Evolutionary conservation across 805 yeast genomes (phyloP).

Genomic region (Saccharomycopsis sp.): DNA sequence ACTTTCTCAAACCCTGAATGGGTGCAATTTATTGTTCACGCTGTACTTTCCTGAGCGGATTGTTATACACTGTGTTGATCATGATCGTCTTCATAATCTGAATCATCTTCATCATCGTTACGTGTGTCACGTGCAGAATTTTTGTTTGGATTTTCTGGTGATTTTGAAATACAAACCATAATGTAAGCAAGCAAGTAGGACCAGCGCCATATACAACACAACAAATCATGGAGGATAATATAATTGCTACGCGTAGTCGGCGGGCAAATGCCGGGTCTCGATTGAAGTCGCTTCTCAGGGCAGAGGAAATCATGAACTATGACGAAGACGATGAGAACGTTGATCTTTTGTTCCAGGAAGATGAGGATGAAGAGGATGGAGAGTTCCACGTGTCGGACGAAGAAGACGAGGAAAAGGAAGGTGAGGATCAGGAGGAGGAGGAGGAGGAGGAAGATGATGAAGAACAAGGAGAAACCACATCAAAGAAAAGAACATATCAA

Average conservation of each 20-base stretch:
- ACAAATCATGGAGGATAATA: slow-evolving; percentile 37
- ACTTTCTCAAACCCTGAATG: too few relatives aligned
- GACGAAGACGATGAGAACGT: slow-evolving; percentile 73
- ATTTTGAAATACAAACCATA: too few relatives aligned
- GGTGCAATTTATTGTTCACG: too few relatives aligned
- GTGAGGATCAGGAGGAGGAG: slow-evolving; percentile 8
- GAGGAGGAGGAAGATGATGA: background rate
- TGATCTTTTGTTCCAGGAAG: slow-evolving; percentile 53
- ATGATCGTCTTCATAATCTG: too few relatives aligned
- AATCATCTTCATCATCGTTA: too few relatives aligned
- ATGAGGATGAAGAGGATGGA: slow-evolving; percentile 8
- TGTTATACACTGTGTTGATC: too few relatives aligned
- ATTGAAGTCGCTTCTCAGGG: slow-evolving; percentile 58
- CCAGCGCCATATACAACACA: too few relatives aligned
- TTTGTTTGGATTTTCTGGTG: too few relatives aligned
- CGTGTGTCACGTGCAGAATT: too few relatives aligned
- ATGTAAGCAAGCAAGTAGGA: too few relatives aligned
- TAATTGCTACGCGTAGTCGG: slow-evolving; percentile 66
- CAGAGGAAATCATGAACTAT: slow-evolving; percentile 41
- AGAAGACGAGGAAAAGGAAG: slow-evolving; percentile 8
- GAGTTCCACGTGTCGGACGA: too few relatives aligned
- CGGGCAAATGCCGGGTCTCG: slow-evolving; percentile 89
- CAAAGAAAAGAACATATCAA: background rate
- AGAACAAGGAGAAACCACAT: background rate
- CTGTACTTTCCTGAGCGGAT: too few relatives aligned